Conservation (phyloP, 176 grass and related monocot species). For the Elymus sibiricus region DNA sequence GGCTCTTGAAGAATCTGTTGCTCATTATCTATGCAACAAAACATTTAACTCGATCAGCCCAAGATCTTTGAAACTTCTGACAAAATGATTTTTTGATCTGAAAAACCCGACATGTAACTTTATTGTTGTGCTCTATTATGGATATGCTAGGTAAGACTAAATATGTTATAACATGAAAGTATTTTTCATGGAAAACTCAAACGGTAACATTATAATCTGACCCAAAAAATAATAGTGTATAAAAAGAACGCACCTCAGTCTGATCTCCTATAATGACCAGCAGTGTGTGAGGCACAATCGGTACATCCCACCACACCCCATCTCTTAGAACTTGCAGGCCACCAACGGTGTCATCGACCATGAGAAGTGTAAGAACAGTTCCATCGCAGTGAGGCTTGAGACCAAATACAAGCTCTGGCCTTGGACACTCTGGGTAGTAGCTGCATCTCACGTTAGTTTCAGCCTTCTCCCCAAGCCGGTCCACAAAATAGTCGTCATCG, state of each 20-base stretch:
- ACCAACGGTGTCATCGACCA: too few species aligned
- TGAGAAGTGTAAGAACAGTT: too few species aligned
- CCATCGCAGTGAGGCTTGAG: constrained; percentile 4
- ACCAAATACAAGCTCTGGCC: constrained; percentile 42
- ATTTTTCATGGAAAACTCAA: too few species aligned
- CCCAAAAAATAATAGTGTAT: too few species aligned
- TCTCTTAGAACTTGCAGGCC: constrained; percentile 8
- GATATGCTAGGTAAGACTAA: too few species aligned
- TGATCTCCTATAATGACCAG: constrained; percentile 43
- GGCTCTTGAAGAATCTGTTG: constrained; percentile 47
- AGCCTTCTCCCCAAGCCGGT: not conserved
- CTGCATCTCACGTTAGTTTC: constrained; percentile 10
- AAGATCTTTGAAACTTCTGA: too few species aligned
- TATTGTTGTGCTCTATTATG: too few species aligned
- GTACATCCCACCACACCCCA: constrained; percentile 35
- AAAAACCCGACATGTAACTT: too few species aligned
- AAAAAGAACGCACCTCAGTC: constrained; percentile 29
- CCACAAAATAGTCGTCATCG: constrained; percentile 8
- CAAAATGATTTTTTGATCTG: too few species aligned
- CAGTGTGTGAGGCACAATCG: constrained; percentile 6
- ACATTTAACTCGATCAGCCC: too few species aligned
- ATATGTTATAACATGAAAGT: too few species aligned
- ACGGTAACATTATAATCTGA: too few species aligned
- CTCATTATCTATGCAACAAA: constrained; percentile 41
- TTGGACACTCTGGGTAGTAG: constrained; percentile 44